Evolutionary conservation across 176 grass and related monocot genomes (phyloP), one percentile per base, ranked within the genome.

Genomic region (Oryza longistaminata): DNA sequence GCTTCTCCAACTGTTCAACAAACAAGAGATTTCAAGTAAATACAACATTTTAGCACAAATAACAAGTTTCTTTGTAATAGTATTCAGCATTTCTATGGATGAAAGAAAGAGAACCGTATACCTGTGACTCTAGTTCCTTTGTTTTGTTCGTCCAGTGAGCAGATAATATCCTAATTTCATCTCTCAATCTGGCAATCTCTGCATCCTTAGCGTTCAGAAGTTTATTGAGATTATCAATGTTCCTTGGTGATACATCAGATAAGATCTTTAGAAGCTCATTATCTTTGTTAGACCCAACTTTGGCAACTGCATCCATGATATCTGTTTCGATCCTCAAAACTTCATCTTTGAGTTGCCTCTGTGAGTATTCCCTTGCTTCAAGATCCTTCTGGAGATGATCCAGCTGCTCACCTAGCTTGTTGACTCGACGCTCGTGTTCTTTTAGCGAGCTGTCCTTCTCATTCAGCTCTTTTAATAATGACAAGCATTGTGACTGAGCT

Each of bases 161-260:
- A 85, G 96, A 94, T 14, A 98, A 85, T 80, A 92, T 92, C 86
- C 86, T 94, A 67, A 98, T 92, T 81, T 96, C 96, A 83, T 98
- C 93, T 87, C 91, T 94, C 85, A 98, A 78, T 25, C 88, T 85
- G 3, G 86, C 77, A 85, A 96, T 92, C 64, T 96, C 96, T 25
- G 83, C 83, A 78, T 98, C 93, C 76, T 97, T 95, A 49, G 90
- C 87, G 73, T 83, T 88, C 89, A 97, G 70, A 88, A 84, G 84
- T 50, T 87, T 92, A 48, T 84, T 88, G 35, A 97, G 88, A 85
- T 95, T 97, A 80, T 95, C 90, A 27, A 95, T 69, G 82, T 92
- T 98, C 79, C 86, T 91, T 11, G 95, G 93, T 17, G 89, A 95
- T 87, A 91, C 82, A 65, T 98, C 93, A 1, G 93, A 86, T 66